Conservation (phyloP, 495 filamentous ascomycete genomes). For the Tuber microsphaerosporum region DNA sequence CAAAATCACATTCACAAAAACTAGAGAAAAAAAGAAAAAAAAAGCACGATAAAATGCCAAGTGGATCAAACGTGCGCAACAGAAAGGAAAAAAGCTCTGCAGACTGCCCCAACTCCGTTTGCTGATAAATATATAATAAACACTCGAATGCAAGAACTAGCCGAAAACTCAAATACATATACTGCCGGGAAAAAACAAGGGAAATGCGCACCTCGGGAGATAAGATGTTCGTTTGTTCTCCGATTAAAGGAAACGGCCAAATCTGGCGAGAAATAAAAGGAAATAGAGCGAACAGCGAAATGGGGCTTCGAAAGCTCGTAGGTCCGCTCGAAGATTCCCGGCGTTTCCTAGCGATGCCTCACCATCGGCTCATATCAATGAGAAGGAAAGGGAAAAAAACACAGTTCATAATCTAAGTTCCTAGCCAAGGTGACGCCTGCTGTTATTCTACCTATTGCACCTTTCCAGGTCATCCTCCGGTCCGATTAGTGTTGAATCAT, state of each 20-base stretch:
- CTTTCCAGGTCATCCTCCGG: slow-evolving; percentile 35
- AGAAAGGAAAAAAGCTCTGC: not conserved
- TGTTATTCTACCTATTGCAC: slow-evolving; percentile 15
- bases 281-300: not conserved
- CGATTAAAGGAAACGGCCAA: not conserved
- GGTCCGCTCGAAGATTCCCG: not conserved
- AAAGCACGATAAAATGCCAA: not conserved
- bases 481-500: slow-evolving; percentile 38
- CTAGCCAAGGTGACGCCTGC: not conserved
- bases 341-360: not conserved
- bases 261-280: not conserved
- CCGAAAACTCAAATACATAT: slow-evolving; percentile 2
- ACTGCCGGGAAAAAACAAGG: not conserved
- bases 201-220: not conserved
- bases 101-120: not conserved
- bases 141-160: not conserved
- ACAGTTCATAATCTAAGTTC: not conserved
- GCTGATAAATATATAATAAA: not conserved
- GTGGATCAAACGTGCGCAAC: not conserved
- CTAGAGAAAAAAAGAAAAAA: not conserved
- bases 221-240: not conserved
- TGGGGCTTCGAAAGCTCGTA: not conserved
- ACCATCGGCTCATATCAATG: not conserved
- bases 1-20: not conserved
- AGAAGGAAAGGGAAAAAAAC: not conserved